phyloP scores from a whole-genome alignment of 2,329 filamentous ascomycete species.

The Fusarium sambucinum region DNA sequence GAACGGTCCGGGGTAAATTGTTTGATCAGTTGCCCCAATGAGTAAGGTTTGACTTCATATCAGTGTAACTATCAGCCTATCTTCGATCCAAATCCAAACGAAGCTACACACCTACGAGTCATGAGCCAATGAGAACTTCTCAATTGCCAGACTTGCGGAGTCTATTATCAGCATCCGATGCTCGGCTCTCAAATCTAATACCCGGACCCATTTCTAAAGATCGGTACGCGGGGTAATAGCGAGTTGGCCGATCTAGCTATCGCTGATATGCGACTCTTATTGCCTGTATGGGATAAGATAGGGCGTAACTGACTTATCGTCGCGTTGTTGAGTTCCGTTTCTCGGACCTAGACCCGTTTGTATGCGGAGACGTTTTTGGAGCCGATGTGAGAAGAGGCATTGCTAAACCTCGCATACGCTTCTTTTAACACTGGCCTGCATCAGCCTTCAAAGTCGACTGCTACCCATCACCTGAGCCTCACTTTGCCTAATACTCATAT shows the following conservation, averaged over 20 bases:
- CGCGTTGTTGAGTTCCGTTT: slow-evolving; percentile 1
- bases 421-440: neutral
- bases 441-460: neutral
- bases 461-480: neutral
- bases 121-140: slow-evolving; percentile 3
- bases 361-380: slow-evolving; percentile 26
- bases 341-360: slow-evolving; percentile 11
- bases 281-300: slow-evolving; percentile 4
- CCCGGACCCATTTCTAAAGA: slow-evolving; percentile 5
- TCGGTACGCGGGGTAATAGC: slow-evolving; percentile 22
- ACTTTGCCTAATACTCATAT: neutral
- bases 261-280: neutral
- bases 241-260: slow-evolving; percentile 12
- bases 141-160: slow-evolving; percentile 7
- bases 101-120: neutral
- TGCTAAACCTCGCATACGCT: neutral
- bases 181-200: slow-evolving; percentile 28
- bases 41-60: neutral
- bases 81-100: neutral
- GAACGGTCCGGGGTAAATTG: neutral
- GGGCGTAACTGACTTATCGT: neutral
- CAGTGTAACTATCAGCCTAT: slow-evolving; percentile 9
- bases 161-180: slow-evolving; percentile 4
- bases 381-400: slow-evolving; percentile 12
- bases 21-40: neutral